Conservation (phyloP, 192 early-diverging fungal genomes). For the Coemansia guatemalensis region DNA sequence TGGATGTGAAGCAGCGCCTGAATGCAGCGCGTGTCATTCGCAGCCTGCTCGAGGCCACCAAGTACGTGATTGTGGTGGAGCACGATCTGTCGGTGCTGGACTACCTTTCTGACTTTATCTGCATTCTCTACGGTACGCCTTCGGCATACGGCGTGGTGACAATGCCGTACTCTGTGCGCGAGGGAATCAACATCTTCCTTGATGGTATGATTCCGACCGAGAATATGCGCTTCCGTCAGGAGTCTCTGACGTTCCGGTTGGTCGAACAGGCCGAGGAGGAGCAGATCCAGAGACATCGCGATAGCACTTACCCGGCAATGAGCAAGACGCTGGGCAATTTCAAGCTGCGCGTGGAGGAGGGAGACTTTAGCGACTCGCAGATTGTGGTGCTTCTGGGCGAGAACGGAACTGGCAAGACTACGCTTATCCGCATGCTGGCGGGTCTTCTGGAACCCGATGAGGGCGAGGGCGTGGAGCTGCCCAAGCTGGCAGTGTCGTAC, state of each 20-base stretch:
- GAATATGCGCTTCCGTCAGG: conserved; percentile 98
- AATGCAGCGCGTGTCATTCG: conserved; percentile 94
- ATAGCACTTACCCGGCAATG: conserved; percentile 88
- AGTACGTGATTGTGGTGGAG: conserved; percentile 95
- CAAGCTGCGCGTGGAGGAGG: conserved; percentile 70
- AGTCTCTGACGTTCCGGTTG: conserved; percentile 88
- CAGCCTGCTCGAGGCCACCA: conserved; percentile 66
- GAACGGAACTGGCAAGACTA: conserved; percentile 98
- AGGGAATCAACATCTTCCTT: conserved; percentile 99
- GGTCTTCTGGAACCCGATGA: conserved; percentile 80
- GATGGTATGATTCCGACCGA: conserved; percentile 96
- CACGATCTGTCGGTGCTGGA: conserved; percentile 98
- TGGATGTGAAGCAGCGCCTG: conserved; percentile 99
- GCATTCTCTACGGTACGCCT: conserved; percentile 97
- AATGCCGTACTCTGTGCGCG: conserved; percentile 93
- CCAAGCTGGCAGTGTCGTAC: conserved; percentile 87
- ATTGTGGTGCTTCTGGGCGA: conserved; percentile 98
- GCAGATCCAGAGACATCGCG: conserved; percentile 64
- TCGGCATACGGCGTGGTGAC: conserved; percentile 97
- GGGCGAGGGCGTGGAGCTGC: conserved; percentile 66
- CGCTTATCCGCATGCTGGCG: conserved; percentile 92
- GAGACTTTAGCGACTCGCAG: conserved; percentile 94
- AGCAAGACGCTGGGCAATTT: conserved; percentile 84
- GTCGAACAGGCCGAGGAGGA: conserved; percentile 88
- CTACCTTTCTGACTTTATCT: conserved; percentile 97